These are phyloP conservation scores for Tricholoma furcatifolium DNA, from an alignment of 768 basidiomycete species.

Conservation along the genomic window DNA sequence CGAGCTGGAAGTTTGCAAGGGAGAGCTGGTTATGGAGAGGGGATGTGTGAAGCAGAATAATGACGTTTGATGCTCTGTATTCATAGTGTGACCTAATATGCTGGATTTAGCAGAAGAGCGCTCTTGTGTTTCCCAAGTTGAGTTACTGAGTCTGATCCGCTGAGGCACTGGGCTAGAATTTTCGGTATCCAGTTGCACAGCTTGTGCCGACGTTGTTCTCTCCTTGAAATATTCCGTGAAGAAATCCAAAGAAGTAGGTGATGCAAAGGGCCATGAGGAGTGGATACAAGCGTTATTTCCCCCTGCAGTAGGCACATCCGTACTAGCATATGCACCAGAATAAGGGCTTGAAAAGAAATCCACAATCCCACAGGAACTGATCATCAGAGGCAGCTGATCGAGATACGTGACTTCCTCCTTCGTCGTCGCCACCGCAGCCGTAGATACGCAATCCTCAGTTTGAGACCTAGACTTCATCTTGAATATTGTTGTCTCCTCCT, in stretches of 20 bases:
- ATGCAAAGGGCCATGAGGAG: conserved; percentile 46
- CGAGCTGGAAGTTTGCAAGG: too few relatives aligned
- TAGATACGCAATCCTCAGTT: too few relatives aligned
- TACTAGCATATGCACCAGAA: too few relatives aligned
- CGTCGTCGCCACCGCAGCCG: too few relatives aligned
- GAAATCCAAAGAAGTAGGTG: conserved; percentile 66
- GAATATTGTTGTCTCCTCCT: conserved; percentile 26
- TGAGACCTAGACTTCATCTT: conserved; percentile 22
- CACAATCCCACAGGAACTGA: too few relatives aligned
- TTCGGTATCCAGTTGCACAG: conserved; percentile 23
- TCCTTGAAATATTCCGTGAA: conserved; percentile 61
- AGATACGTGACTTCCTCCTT: too few relatives aligned
- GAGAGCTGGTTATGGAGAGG: too few relatives aligned
- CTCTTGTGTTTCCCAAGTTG: conserved; percentile 79
- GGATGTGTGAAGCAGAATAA: too few relatives aligned
- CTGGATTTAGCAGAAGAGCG: conserved; percentile 84
- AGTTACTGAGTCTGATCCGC: conserved; percentile 74
- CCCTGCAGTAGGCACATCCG: conserved; percentile 42
- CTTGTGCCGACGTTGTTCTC: conserved; percentile 24
- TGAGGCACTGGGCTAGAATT: conserved; percentile 22
- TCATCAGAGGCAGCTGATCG: too few relatives aligned
- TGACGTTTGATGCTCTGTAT: too few relatives aligned
- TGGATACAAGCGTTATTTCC: conserved; percentile 64
- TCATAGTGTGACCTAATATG: too few relatives aligned
- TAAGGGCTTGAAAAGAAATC: too few relatives aligned